Evolutionary conservation across 2,329 filamentous ascomycete genomes (phyloP), one percentile per base, ranked within the genome.

Genomic region (Diaporthe aspalathi): DNA sequence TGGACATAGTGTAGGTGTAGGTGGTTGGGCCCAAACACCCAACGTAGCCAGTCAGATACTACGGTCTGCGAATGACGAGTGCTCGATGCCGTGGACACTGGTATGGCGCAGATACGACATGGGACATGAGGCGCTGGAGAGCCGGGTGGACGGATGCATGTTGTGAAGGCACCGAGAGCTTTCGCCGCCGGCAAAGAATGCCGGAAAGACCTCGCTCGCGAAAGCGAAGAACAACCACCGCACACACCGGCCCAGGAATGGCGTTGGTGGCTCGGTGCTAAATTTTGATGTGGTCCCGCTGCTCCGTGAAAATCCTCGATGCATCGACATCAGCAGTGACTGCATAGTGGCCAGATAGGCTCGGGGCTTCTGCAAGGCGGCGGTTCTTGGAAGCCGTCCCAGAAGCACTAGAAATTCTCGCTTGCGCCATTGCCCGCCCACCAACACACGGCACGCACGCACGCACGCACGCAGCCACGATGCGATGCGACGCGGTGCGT

Each of bases 311-410:
- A 43, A 20, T 52, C 32, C 29, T 43, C n/a, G 27, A 38, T 38
- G 60, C 60, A 35, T 35, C 43, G 29, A 32, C 43, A 24, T 16
- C 29, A 43, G 32, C n/a, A 38, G 38, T 65, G 60, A 65, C 43
- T 65, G 60, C 60, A 65, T 65, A 50, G 45, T 50, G 60, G 60
- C 20, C 60, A 52, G 47, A 54, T 70, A 53, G 24, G 32, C 60
- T 65, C 50, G 53, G 35, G 38, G 20, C 54, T 35, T 29, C 70
- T 71, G 66, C 70, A 65, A 17, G 54, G 45, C 43, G 66, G 62
- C 52, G 66, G 70, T n/a, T 72, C 70, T 69, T 65, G 70, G 70
- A 71, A 71, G 65, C 22, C 35, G 17, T 68, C 35, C 47, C 24
- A 68, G 65, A 71, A 68, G 54, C 70, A 62, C 70, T 68, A 68